Evolutionary conservation across 164 flowering plant species (phyloP).

Genomic region (Saururus chinensis): DNA sequence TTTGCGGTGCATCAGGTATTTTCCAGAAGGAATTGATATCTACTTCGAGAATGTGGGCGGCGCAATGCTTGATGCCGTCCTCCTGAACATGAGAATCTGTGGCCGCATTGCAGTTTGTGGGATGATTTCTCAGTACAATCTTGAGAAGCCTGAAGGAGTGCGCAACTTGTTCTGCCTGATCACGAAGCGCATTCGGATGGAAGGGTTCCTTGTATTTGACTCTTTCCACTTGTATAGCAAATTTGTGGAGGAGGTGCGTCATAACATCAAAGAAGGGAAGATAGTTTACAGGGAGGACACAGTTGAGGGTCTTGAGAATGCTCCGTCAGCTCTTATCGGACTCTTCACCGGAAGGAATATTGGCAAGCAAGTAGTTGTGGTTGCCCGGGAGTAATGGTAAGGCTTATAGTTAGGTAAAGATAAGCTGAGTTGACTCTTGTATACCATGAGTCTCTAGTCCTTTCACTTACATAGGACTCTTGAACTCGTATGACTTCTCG

Average conservation of each 20-base stretch:
- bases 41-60: slow-evolving; percentile 29
- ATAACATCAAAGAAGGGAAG: slow-evolving; percentile 6
- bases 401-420: neutral
- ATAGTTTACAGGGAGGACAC: slow-evolving; percentile 21
- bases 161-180: neutral
- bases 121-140: slow-evolving; percentile 13
- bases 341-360: slow-evolving; percentile 20
- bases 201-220: slow-evolving; percentile 1
- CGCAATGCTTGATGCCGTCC: slow-evolving; percentile 24
- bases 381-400: slow-evolving; percentile 4
- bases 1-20: slow-evolving; percentile 11
- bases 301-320: slow-evolving; percentile 21
- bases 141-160: slow-evolving; percentile 2
- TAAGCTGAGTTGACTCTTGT: neutral
- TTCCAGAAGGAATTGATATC: slow-evolving; percentile 24
- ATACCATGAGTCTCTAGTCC: too few species aligned
- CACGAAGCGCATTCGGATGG: slow-evolving; percentile 1
- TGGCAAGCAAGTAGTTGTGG: slow-evolving; percentile 21
- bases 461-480: too few species aligned
- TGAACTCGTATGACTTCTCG: too few species aligned
- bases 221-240: slow-evolving; percentile 1
- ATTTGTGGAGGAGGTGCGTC: slow-evolving; percentile 1
- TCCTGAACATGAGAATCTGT: slow-evolving; percentile 21
- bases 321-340: slow-evolving; percentile 18
- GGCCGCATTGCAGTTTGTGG: slow-evolving; percentile 27